Percentiles rank a stretch among this genome's conserved stretches.
Evolutionary conservation across 192 early-diverging fungal species (phyloP).

Genomic region (Coemansia sp.): DNA sequence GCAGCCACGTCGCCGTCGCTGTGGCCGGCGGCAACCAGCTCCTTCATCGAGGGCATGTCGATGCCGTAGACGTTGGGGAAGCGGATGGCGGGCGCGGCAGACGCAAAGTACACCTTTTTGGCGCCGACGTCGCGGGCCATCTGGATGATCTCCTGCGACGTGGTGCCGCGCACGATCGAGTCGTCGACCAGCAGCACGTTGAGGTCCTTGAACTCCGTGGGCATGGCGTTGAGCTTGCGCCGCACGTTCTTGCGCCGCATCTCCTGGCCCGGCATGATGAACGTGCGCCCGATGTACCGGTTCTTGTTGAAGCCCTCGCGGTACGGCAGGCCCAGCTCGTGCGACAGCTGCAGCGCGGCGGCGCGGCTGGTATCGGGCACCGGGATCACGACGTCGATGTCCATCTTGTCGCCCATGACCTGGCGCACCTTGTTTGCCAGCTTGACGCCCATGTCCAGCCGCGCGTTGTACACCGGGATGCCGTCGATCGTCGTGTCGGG

Average conservation of each 20-base stretch:
- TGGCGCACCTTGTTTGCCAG: conserved; percentile 80
- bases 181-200: conserved; percentile 99
- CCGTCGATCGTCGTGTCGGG: conserved; percentile 98
- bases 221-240: conserved; percentile 98
- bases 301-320: conserved; percentile 99
- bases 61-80: conserved; percentile 99
- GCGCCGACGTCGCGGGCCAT: conserved; percentile 99
- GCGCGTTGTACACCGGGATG: conserved; percentile 96
- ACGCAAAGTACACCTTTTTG: conserved; percentile 98
- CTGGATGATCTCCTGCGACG: conserved; percentile 96
- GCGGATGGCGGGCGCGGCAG: conserved; percentile 93
- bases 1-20: conserved; percentile 82
- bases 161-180: conserved; percentile 99
- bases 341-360: conserved; percentile 89
- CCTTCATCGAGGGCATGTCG: conserved; percentile 94
- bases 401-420: conserved; percentile 69
- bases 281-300: conserved; percentile 97
- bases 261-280: conserved; percentile 99
- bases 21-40: conserved; percentile 82
- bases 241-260: conserved; percentile 86
- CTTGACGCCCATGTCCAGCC: conserved; percentile 96
- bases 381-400: conserved; percentile 99
- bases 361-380: conserved; percentile 97
- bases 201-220: conserved; percentile 91
- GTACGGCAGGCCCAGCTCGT: conserved; percentile 84